These are phyloP conservation scores for Erigeron canadensis DNA, from an alignment of 129 eudicot genomes.

Conservation along the genomic window DNA sequence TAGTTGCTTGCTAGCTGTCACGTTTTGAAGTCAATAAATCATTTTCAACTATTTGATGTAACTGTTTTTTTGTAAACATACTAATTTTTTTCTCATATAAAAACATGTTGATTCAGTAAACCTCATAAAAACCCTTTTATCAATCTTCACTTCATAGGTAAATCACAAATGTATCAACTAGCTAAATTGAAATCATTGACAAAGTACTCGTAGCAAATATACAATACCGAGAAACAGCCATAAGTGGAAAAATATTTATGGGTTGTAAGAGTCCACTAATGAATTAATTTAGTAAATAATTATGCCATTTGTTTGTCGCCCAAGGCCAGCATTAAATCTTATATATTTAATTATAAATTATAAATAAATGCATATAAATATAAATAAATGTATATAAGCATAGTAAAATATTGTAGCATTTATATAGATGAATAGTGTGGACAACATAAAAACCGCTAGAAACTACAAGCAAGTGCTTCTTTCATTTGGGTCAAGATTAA, in stretches of 20 bases:
- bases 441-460: slow-evolving; percentile 12
- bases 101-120: too few relatives aligned
- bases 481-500: slow-evolving; percentile 18
- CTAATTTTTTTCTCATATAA: too few relatives aligned
- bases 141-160: too few relatives aligned
- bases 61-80: too few relatives aligned
- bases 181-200: too few relatives aligned
- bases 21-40: slow-evolving; percentile 20
- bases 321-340: slow-evolving; percentile 8
- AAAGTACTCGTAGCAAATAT: too few relatives aligned
- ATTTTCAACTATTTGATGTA: not conserved
- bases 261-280: slow-evolving; percentile 7
- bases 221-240: not conserved
- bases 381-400: too few relatives aligned
- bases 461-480: slow-evolving; percentile 25
- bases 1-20: slow-evolving; percentile 15
- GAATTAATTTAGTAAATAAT: not conserved
- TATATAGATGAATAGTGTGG: not conserved
- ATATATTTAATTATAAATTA: not conserved
- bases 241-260: not conserved
- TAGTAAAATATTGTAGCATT: too few relatives aligned
- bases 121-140: too few relatives aligned
- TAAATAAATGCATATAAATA: not conserved
- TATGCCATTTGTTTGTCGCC: not conserved
- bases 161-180: too few relatives aligned